Base-by-base conservation (phyloP, 805 yeast species). In the Ogataea haglerorum region DNA sequence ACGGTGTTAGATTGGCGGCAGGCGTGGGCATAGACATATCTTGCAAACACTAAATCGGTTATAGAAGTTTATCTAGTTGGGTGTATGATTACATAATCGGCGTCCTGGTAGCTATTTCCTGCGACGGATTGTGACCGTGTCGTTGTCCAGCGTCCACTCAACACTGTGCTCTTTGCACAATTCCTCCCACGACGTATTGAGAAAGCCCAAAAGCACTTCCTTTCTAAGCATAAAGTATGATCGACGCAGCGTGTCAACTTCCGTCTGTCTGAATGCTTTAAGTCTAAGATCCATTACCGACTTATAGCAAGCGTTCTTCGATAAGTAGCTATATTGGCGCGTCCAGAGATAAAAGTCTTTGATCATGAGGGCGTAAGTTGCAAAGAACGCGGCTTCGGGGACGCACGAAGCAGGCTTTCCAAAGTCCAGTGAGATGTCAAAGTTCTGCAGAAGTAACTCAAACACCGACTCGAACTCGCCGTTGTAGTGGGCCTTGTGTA, bases 401-500 rank as follows among this genome's bases (percentile, higher is more conserved):
- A 33, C 43, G 12, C 42, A 12, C 6, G 29, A 28, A 3, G 38
- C 34, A 16, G 10, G 12, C 2, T 5, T 12, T 9, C 23, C 22
- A 10, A 33, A 19, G n/a, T 26, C 14, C 13, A 26, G 32, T 4
- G 27, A 12, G n/a, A 31, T 10, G 3, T 31, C 25, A 29, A 53
- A 49, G 29, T 45, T 48, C 3, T 16, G 18, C n/a, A 52, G 22
- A 8, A 54, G 36, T 9, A 64, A 36, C 14, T 50, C 47, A 5
- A 71, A 43, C 2, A 76, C 69, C 13, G 47, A 45, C 30, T 61
- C 51, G 19, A 52, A 46, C 14, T 67, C 64, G 14, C 56, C 47
- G 47, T 60, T 65, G 46, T 64, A 64, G 56, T 75, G 79, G 0
- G 68, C 41, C 8, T 63, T 45, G 51, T 80, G 84, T 10, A 78